A percentile compares a stretch with the other conserved stretches of the same genome.
These are phyloP conservation scores for Arxiozyma telluris DNA, from an alignment of 1,139 yeast species.

Conservation along the genomic window DNA sequence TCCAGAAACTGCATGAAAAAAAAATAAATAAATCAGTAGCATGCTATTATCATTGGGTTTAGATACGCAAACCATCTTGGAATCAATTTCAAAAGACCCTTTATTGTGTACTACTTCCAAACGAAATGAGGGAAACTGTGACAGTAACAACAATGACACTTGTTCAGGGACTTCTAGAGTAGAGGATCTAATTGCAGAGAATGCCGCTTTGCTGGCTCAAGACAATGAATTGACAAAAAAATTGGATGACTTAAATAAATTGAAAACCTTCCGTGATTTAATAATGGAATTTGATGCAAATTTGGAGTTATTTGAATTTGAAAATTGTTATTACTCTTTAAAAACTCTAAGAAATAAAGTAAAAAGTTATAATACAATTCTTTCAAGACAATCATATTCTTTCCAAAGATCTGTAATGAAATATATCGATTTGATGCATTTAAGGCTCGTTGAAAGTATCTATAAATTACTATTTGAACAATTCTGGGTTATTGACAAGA, in stretches of 20 bases:
- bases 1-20: too few relatives aligned
- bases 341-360: constrained; percentile 19
- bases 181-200: not conserved
- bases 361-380: constrained; percentile 10
- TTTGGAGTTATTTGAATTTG: constrained; percentile 22
- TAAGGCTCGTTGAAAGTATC: constrained; percentile 15
- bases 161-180: not conserved
- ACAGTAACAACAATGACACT: not conserved
- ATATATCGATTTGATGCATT: constrained; percentile 23
- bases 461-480: constrained; percentile 12
- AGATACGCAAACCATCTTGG: constrained; percentile 9
- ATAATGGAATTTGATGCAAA: constrained; percentile 23
- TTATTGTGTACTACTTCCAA: not conserved
- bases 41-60: not conserved
- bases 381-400: constrained; percentile 17
- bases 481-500: constrained; percentile 19
- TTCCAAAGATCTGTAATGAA: constrained; percentile 24
- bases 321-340: constrained; percentile 26
- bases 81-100: not conserved
- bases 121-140: not conserved
- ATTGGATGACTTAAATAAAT: constrained; percentile 16
- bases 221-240: constrained; percentile 17
- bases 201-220: constrained; percentile 9
- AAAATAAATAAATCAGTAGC: too few relatives aligned
- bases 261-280: constrained; percentile 17